phyloP scores from a whole-genome alignment of 768 basidiomycete species.

The Neoboletus magnificus region DNA sequence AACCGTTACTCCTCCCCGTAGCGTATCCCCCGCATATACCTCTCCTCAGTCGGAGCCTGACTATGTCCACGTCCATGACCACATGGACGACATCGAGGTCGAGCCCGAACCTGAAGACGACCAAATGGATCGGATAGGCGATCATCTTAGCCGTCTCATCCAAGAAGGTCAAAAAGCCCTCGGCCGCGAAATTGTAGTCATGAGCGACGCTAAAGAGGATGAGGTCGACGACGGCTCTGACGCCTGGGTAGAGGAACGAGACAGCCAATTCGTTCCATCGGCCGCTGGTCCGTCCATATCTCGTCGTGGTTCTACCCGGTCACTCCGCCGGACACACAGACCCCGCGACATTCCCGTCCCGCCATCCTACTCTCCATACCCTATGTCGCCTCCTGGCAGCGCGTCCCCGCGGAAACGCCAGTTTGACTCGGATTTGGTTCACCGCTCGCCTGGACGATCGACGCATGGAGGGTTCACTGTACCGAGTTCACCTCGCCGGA shows the following conservation, averaged over 20 bases:
- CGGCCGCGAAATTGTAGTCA: constrained; percentile 72
- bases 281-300: constrained; percentile 20
- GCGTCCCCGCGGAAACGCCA: constrained; percentile 34
- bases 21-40: constrained; percentile 27
- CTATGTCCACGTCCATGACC: constrained; percentile 31
- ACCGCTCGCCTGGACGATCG: constrained; percentile 23
- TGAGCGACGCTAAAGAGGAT: constrained; percentile 71
- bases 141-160: constrained; percentile 64
- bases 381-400: constrained; percentile 26
- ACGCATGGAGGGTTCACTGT: constrained; percentile 6
- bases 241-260: constrained; percentile 70
- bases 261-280: neutral
- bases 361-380: constrained; percentile 29
- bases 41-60: constrained; percentile 42
- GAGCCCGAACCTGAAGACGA: constrained; percentile 38
- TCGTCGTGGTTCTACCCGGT: constrained; percentile 27
- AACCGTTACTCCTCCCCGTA: constrained; percentile 26
- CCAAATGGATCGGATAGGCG: constrained; percentile 84
- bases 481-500: constrained; percentile 15
- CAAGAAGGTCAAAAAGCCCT: constrained; percentile 78
- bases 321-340: constrained; percentile 21
- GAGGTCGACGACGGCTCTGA: constrained; percentile 74
- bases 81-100: constrained; percentile 34
- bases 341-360: constrained; percentile 26
- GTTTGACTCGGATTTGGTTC: constrained; percentile 27